Evolutionary conservation across 148 eudicot genomes (phyloP).

Genomic region (Nyssa sinensis): DNA sequence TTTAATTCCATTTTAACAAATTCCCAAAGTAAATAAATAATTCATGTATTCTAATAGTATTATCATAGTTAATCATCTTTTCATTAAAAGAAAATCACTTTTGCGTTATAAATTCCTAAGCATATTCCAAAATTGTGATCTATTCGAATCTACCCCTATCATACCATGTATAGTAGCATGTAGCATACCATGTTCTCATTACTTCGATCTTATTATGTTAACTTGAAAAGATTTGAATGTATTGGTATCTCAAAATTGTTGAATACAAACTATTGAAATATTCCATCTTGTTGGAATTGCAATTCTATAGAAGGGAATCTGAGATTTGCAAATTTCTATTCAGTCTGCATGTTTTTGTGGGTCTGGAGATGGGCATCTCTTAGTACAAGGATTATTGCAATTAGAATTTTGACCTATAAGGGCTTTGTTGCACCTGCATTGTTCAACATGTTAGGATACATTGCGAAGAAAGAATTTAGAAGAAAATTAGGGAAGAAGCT

Average conservation of each 20-base stretch:
- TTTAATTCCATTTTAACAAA: too few species aligned
- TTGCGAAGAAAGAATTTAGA: not conserved
- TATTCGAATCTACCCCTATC: too few species aligned
- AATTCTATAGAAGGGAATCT: not conserved
- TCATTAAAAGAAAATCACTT: too few species aligned
- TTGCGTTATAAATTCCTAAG: too few species aligned
- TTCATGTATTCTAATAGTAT: too few species aligned
- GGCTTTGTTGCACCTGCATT: not conserved
- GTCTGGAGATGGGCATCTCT: not conserved
- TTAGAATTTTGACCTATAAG: not conserved
- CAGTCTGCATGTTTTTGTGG: not conserved
- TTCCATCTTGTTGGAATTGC: not conserved
- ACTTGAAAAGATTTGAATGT: not conserved
- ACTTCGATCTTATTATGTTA: too few species aligned
- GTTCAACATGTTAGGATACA: not conserved
- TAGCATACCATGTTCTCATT: too few species aligned
- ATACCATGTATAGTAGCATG: too few species aligned
- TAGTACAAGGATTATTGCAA: not conserved
- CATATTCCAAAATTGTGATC: too few species aligned
- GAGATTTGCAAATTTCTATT: not conserved
- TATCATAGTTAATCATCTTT: too few species aligned
- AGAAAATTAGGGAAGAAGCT: too few species aligned
- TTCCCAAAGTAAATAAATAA: too few species aligned
- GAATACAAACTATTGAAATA: not conserved
- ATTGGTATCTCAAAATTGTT: not conserved